phyloP scores from a whole-genome alignment of 2,329 filamentous ascomycete species.

The Alternaria metachromatica region DNA sequence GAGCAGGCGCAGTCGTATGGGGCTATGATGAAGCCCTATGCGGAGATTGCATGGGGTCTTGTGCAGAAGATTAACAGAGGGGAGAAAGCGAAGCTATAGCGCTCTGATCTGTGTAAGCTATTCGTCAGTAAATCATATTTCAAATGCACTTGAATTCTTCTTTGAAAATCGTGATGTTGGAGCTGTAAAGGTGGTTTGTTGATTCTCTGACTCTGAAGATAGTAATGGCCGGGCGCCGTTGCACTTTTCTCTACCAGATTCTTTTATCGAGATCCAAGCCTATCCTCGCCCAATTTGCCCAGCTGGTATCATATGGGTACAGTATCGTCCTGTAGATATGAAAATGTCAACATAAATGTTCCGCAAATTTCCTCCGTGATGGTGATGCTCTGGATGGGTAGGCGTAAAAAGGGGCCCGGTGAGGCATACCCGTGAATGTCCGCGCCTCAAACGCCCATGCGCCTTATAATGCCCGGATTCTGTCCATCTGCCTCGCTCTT shows the following conservation, averaged over 20 bases:
- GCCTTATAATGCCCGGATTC: constrained; percentile 16
- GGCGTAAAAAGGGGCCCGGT: constrained; percentile 11
- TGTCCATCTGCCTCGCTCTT: constrained; percentile 10
- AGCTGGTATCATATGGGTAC: constrained; percentile 36
- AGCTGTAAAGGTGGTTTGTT: background rate
- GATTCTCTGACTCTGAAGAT: constrained; percentile 6
- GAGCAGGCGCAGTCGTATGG: constrained; percentile 78
- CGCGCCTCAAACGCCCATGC: constrained; percentile 32
- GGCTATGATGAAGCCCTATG: constrained; percentile 72
- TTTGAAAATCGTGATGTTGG: background rate
- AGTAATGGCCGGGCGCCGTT: constrained; percentile 6
- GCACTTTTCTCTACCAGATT: constrained; percentile 18
- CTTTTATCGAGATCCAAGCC: constrained; percentile 10
- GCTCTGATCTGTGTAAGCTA: background rate
- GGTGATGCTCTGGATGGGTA: constrained; percentile 1
- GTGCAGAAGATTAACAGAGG: constrained; percentile 61
- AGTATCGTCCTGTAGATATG: constrained; percentile 26
- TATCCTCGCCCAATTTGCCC: constrained; percentile 8
- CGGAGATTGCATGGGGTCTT: constrained; percentile 78
- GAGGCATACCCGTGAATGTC: constrained; percentile 28
- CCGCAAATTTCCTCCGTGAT: constrained; percentile 8
- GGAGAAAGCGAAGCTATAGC: constrained; percentile 48
- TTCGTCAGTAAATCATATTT: background rate
- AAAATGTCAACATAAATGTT: constrained; percentile 29
- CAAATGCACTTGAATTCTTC: background rate